These are phyloP conservation scores for Hypoxylon rickii DNA, from an alignment of 495 filamentous ascomycete species.

Conservation along the genomic window DNA sequence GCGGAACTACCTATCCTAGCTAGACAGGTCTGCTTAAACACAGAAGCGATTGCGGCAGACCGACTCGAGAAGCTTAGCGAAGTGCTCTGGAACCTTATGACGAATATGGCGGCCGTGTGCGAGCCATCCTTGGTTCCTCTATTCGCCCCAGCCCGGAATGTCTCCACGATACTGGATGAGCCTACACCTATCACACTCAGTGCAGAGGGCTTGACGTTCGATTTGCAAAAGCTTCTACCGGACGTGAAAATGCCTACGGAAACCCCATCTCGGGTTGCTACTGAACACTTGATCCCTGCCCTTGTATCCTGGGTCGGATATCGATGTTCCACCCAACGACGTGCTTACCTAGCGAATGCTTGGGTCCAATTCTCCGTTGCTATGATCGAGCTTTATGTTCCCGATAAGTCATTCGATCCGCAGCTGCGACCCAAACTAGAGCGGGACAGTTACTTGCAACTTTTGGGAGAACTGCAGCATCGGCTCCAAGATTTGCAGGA, in stretches of 20 bases:
- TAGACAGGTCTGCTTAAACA: slow-evolving; percentile 53
- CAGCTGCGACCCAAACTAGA: slow-evolving; percentile 76
- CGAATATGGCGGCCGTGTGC: slow-evolving; percentile 52
- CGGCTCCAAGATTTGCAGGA: slow-evolving; percentile 64
- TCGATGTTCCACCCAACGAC: slow-evolving; percentile 28
- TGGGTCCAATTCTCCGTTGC: slow-evolving; percentile 70
- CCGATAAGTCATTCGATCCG: slow-evolving; percentile 84
- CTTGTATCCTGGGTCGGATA: slow-evolving; percentile 42
- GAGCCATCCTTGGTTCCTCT: slow-evolving; percentile 23
- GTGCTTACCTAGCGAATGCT: slow-evolving; percentile 52
- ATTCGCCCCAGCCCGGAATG: slow-evolving; percentile 11
- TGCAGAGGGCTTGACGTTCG: slow-evolving; percentile 31
- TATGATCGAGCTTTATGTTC: slow-evolving; percentile 78
- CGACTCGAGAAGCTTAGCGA: slow-evolving; percentile 52
- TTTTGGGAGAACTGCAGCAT: slow-evolving; percentile 55
- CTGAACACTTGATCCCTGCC: slow-evolving; percentile 47
- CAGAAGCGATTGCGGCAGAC: slow-evolving; percentile 51
- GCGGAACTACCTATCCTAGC: slow-evolving; percentile 67
- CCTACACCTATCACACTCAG: slow-evolving; percentile 6
- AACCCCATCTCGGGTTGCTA: slow-evolving; percentile 35
- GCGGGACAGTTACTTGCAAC: slow-evolving; percentile 63
- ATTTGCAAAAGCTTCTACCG: slow-evolving; percentile 20
- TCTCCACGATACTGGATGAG: neutral
- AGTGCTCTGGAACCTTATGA: slow-evolving; percentile 54
- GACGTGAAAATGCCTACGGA: slow-evolving; percentile 11